Percentiles rank a stretch among this genome's conserved stretches.
Conservation (phyloP, 2,329 filamentous ascomycete genomes). For the Phaeosphaeria sp. region DNA sequence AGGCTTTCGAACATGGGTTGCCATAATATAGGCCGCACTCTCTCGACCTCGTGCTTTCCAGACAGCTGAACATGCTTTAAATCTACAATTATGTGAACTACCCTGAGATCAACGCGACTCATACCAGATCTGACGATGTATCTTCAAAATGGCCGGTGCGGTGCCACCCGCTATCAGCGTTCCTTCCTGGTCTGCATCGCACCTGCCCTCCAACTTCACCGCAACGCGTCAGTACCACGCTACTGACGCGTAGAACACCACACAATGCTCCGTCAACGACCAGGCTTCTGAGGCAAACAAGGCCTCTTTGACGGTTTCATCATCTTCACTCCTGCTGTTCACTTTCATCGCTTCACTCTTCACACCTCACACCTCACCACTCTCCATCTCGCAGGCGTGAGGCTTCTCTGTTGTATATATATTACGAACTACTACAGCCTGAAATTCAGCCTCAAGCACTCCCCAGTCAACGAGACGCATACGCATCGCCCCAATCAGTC, state of each 20-base stretch:
- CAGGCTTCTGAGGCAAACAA: neutral
- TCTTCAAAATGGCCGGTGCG: no score
- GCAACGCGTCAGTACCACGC: neutral
- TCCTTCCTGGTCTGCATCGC: neutral
- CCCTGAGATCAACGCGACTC: no score
- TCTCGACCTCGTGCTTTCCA: no score
- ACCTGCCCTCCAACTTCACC: neutral
- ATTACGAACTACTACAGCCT: neutral
- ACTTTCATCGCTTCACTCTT: neutral
- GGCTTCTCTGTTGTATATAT: neutral
- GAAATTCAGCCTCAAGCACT: neutral
- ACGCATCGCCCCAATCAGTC: neutral
- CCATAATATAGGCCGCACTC: no score
- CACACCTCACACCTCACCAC: neutral
- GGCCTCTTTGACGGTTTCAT: neutral
- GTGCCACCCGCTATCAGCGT: neutral
- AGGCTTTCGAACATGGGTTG: no score
- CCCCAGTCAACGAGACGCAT: neutral
- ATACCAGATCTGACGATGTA: no score
- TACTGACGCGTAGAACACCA: neutral
- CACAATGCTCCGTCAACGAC: neutral
- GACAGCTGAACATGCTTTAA: no score
- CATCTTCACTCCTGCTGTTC: neutral
- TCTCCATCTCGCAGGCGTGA: neutral
- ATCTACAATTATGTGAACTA: no score